phyloP scores from a whole-genome alignment of 495 filamentous ascomycete species.

The Geoglossum glabrum region DNA sequence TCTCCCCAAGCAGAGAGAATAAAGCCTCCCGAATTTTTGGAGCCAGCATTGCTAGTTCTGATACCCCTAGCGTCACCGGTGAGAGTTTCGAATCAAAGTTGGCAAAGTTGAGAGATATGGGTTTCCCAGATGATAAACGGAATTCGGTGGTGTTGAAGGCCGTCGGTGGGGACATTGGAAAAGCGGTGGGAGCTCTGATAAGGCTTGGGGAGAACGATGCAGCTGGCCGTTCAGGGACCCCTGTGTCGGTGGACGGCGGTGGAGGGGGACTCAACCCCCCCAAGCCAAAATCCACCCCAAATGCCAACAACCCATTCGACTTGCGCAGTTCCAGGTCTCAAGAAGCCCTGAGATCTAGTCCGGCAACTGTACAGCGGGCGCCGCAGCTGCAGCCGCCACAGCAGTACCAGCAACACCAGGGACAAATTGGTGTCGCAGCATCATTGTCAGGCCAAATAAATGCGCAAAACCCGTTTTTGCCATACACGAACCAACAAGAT shows the following conservation, averaged over 20 bases:
- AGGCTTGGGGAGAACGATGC: conserved; percentile 49
- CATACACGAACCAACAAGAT: conserved; percentile 2
- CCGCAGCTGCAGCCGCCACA: neutral
- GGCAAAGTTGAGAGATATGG: conserved; percentile 68
- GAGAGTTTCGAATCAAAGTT: conserved; percentile 48
- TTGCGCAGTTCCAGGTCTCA: neutral
- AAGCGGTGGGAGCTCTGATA: conserved; percentile 61
- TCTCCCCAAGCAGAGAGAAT: conserved; percentile 13
- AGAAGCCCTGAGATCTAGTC: neutral
- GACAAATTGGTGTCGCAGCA: neutral
- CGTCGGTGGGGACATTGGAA: conserved; percentile 64
- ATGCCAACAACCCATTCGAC: neutral
- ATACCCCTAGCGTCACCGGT: conserved; percentile 19
- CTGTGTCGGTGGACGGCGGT: conserved; percentile 17
- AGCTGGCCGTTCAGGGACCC: conserved; percentile 14
- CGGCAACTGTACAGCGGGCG: neutral
- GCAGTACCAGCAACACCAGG: neutral
- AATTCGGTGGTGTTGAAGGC: conserved; percentile 64
- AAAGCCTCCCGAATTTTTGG: conserved; percentile 49
- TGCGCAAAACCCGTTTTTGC: conserved; percentile 2
- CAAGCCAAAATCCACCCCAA: neutral
- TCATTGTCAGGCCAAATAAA: neutral
- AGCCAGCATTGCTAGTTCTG: conserved; percentile 32
- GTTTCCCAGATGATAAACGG: conserved; percentile 65
- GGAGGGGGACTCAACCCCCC: conserved; percentile 16